These are phyloP conservation scores for Mycena floridula DNA, from an alignment of 768 basidiomycete species.

Conservation along the genomic window DNA sequence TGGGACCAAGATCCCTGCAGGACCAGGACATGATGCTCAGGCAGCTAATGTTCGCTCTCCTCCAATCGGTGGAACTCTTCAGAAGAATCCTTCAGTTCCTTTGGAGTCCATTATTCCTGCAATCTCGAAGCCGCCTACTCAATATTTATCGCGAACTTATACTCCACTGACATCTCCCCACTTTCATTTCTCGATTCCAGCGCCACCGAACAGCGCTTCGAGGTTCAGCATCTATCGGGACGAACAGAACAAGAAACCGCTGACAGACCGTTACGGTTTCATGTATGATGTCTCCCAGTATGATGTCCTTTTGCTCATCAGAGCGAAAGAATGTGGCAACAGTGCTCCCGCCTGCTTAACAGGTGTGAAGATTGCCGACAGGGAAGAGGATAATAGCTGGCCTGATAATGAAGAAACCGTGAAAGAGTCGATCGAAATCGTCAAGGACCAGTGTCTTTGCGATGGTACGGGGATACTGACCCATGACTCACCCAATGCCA, in stretches of 20 bases:
- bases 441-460: conserved; percentile 36
- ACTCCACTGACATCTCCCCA: conserved; percentile 67
- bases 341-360: conserved; percentile 82
- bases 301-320: conserved; percentile 69
- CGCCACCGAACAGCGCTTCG: conserved; percentile 48
- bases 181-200: conserved; percentile 67
- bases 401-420: conserved; percentile 41
- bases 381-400: conserved; percentile 75
- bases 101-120: conserved; percentile 81
- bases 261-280: conserved; percentile 88
- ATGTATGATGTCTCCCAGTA: conserved; percentile 83
- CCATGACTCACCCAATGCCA: conserved; percentile 3
- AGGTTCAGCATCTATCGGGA: conserved; percentile 44
- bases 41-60: neutral
- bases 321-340: conserved; percentile 66
- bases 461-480: conserved; percentile 16
- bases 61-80: neutral
- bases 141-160: conserved; percentile 73
- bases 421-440: conserved; percentile 26
- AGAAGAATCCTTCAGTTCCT: conserved; percentile 41
- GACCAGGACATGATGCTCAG: neutral
- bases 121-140: conserved; percentile 74
- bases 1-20: conserved; percentile 5
- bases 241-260: conserved; percentile 46
- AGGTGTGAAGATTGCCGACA: conserved; percentile 82